phyloP scores from a whole-genome alignment of 1,284 basidiomycete species.

The Anthracocystis walkeri region DNA sequence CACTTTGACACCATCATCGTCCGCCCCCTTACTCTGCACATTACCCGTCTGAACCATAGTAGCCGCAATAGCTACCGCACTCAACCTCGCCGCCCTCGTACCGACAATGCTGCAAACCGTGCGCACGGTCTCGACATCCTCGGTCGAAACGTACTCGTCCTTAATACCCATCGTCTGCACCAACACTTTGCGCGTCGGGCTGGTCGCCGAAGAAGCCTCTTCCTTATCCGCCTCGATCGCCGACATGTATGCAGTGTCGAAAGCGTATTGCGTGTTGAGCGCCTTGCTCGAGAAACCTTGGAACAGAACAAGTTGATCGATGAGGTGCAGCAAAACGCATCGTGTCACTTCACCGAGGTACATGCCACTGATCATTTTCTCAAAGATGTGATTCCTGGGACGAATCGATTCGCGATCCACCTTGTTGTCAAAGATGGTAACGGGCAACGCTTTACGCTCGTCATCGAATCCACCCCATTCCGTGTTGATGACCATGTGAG shows the following conservation, averaged over 20 bases:
- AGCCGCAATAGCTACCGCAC: constrained; percentile 87
- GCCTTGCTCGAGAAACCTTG: constrained; percentile 78
- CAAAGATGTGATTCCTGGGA: constrained; percentile 91
- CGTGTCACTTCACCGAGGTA: constrained; percentile 95
- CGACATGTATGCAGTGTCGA: constrained; percentile 93
- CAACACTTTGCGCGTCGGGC: constrained; percentile 73
- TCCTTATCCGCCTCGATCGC: constrained; percentile 76
- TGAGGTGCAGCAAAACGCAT: constrained; percentile 83
- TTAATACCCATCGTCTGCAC: constrained; percentile 76
- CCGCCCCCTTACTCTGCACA: constrained; percentile 72
- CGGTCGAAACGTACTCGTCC: constrained; percentile 70
- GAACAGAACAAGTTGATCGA: constrained; percentile 83
- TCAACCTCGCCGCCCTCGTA: constrained; percentile 83
- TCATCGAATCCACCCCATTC: constrained; percentile 76
- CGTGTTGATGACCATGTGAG: constrained; percentile 91
- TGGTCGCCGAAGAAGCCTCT: constrained; percentile 27
- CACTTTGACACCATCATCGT: constrained; percentile 48
- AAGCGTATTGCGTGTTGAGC: constrained; percentile 89
- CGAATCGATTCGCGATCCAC: constrained; percentile 94
- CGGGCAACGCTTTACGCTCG: constrained; percentile 82
- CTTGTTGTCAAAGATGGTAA: constrained; percentile 92
- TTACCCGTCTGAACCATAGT: constrained; percentile 83
- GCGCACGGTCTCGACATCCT: constrained; percentile 79
- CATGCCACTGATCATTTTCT: constrained; percentile 99
- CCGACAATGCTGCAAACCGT: constrained; percentile 84